Base-by-base conservation (phyloP, 2,329 filamentous ascomycete species). In the Falciphora oryzae region DNA sequence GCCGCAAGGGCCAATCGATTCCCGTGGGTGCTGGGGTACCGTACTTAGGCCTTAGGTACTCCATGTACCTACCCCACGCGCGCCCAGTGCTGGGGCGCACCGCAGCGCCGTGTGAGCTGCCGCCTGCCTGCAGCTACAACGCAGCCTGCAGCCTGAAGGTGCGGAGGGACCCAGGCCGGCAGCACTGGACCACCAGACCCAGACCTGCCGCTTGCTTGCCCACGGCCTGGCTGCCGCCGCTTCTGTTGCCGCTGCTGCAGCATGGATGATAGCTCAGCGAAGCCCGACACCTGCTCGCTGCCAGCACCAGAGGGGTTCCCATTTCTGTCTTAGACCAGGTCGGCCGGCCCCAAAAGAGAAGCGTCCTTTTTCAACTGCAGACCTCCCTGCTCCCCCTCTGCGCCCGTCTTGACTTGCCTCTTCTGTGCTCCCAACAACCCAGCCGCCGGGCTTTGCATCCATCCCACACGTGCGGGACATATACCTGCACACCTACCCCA, bases 1-100 rank as follows among this genome's bases (percentile, higher is more conserved):
- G 44, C 44, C 44, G 44, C 44, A 53, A 11, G 44, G 44, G 44
- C 44, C 44, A 53, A 53, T 67, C 63, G 32, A 63, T 67, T 58
- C 67, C 65, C 14, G 65, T 60, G 2, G 63, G 57, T 3, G 62
- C n/a, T 8, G 27, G 27, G 50, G 53, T 14, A 10, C 28, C 27
- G 28, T 4, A 28, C n/a, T 16, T 1, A 58, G 4, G 31, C 22
- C 18, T 7, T n/a, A 35, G 61, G 25, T 56, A 35, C 29, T 38
- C 14, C 13, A 44, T 18, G 14, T 18, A 44, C 38, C 32, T 57
- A 63, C 61, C 61, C 61, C 61, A 63, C 61, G 61, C 61, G 22
- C 31, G 28, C 61, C 44, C 44, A 53, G 44, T 25, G 44, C 44
- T 53, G 44, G 44, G 44, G 44, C 44, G 44, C 22, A 53, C 44